These are phyloP conservation scores for Phytophthora palmivora DNA, from an alignment of 352 stramenopile genomes.

Conservation along the genomic window DNA sequence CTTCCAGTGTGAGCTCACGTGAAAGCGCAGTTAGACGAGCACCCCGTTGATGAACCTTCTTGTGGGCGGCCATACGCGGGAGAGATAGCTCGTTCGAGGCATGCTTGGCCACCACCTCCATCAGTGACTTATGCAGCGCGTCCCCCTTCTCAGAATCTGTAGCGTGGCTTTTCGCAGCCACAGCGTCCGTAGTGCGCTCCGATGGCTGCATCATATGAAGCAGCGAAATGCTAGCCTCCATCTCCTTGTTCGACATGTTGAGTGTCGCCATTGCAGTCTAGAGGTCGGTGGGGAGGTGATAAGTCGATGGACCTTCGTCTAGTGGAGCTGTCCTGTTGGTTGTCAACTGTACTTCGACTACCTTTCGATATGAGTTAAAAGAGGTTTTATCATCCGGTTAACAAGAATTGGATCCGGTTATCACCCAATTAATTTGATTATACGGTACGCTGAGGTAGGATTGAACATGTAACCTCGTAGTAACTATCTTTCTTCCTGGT, in stretches of 20 bases:
- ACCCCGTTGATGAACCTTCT: slow-evolving; percentile 46
- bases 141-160: slow-evolving; percentile 14
- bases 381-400: slow-evolving; percentile 12
- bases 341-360: slow-evolving; percentile 42
- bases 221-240: slow-evolving; percentile 68
- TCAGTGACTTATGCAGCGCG: slow-evolving; percentile 43
- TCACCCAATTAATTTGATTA: too few species aligned
- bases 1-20: slow-evolving; percentile 61
- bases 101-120: slow-evolving; percentile 52
- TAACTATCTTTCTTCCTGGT: too few species aligned
- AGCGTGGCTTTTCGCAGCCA: slow-evolving; percentile 3
- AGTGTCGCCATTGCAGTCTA: slow-evolving; percentile 11
- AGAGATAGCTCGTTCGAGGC: slow-evolving; percentile 24
- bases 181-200: background rate
- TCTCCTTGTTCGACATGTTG: slow-evolving; percentile 57
- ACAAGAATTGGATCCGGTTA: background rate
- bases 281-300: background rate
- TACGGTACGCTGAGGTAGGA: too few species aligned
- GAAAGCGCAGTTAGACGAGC: slow-evolving; percentile 57
- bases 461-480: too few species aligned
- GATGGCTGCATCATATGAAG: slow-evolving; percentile 66
- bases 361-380: slow-evolving; percentile 42
- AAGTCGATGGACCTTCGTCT: background rate
- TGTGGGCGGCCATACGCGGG: slow-evolving; percentile 10
- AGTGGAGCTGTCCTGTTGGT: slow-evolving; percentile 3